These are phyloP conservation scores for Tuber brumale DNA, from an alignment of 495 filamentous ascomycete species.

Conservation along the genomic window DNA sequence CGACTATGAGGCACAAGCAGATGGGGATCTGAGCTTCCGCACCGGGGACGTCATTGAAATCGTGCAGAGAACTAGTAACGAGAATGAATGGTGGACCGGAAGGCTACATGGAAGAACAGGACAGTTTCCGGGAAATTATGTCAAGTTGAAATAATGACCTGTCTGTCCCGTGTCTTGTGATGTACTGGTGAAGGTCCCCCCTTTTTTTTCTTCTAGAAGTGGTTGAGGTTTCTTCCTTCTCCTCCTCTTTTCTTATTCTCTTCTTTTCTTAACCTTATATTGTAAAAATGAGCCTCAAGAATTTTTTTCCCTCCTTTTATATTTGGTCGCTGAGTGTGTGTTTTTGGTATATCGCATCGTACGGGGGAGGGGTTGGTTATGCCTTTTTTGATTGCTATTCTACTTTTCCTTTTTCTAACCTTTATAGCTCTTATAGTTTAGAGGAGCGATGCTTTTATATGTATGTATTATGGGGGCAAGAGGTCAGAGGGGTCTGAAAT, in stretches of 20 bases:
- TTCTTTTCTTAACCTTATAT: not conserved
- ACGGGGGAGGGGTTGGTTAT: not conserved
- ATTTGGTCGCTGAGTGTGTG: not conserved
- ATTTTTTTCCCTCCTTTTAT: not conserved
- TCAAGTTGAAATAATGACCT: slow-evolving; percentile 23
- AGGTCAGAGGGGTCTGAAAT: not conserved
- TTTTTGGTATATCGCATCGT: slow-evolving; percentile 5
- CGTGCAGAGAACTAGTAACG: slow-evolving; percentile 66
- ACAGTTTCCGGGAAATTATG: slow-evolving; percentile 82
- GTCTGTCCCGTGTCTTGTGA: slow-evolving; percentile 4
- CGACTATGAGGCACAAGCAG: slow-evolving; percentile 93
- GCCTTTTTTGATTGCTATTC: not conserved
- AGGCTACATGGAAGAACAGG: slow-evolving; percentile 68
- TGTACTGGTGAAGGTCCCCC: slow-evolving; percentile 9
- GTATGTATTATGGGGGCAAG: slow-evolving; percentile 1
- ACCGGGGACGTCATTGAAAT: slow-evolving; percentile 92
- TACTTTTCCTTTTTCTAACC: slow-evolving; percentile 4
- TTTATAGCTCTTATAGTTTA: not conserved
- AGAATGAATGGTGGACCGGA: slow-evolving; percentile 96
- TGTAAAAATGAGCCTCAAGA: not conserved
- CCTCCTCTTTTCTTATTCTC: not conserved
- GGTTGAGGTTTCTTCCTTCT: slow-evolving; percentile 15
- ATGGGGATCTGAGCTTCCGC: slow-evolving; percentile 86
- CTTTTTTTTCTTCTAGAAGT: slow-evolving; percentile 18
- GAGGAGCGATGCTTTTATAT: not conserved